A percentile compares a stretch with the other conserved stretches of the same genome.
phyloP scores from a whole-genome alignment of 2,329 filamentous ascomycete genomes.

The Sporothrix sp. region DNA sequence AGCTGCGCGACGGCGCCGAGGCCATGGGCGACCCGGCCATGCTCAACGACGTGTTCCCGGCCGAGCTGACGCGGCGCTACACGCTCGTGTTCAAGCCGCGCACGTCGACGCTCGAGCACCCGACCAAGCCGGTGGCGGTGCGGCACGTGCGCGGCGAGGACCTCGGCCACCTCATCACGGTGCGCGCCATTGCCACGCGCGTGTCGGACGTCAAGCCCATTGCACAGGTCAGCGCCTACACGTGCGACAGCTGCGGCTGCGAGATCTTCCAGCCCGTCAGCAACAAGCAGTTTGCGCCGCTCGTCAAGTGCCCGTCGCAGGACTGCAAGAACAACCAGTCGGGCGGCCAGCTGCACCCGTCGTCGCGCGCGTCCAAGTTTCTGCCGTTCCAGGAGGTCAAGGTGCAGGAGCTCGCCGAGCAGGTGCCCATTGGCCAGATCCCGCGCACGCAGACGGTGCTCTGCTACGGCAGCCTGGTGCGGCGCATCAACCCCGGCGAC shows the following conservation, averaged over 20 bases:
- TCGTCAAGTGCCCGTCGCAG: conserved; percentile 78
- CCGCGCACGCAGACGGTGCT: conserved; percentile 82
- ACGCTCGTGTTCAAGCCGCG: conserved; percentile 93
- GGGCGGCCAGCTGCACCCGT: conserved; percentile 87
- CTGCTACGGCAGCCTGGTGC: conserved; percentile 76
- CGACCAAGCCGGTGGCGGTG: conserved; percentile 66
- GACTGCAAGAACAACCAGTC: conserved; percentile 85
- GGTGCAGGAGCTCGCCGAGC: conserved; percentile 98
- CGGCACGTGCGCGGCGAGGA: conserved; percentile 88
- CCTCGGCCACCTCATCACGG: conserved; percentile 83
- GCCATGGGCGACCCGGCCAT: conserved; percentile 53
- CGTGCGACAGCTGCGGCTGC: conserved; percentile 89
- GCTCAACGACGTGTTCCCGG: conserved; percentile 72
- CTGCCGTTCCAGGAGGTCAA: conserved; percentile 97
- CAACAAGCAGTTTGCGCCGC: conserved; percentile 80
- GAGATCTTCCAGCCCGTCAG: conserved; percentile 96
- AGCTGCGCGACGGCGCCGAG: conserved; percentile 58
- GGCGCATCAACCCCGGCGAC: conserved; percentile 86
- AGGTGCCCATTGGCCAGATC: conserved; percentile 96
- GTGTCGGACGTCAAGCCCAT: conserved; percentile 97
- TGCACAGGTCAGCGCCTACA: conserved; percentile 96
- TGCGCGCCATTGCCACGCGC: conserved; percentile 86
- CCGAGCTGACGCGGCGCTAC: conserved; percentile 86
- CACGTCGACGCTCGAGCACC: conserved; percentile 58
- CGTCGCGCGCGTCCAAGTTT: conserved; percentile 94